phyloP scores from a whole-genome alignment of 257 asterid species.

The Gentiana dahurica region DNA sequence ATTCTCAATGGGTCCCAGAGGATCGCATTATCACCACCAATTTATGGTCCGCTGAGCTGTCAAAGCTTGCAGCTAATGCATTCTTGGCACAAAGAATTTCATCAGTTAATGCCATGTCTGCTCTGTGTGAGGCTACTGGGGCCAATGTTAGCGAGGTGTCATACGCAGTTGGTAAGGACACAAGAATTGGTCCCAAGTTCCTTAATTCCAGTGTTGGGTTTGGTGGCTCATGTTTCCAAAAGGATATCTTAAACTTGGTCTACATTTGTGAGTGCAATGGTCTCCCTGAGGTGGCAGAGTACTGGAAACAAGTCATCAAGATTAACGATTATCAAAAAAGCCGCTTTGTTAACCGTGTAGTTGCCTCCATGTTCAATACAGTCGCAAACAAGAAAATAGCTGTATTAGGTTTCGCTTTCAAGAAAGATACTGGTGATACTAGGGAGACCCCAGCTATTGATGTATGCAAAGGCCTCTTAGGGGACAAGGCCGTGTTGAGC shows the following conservation, averaged over 20 bases:
- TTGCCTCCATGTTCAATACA: constrained; percentile 76
- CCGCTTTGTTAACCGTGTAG: constrained; percentile 72
- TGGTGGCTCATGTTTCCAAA: constrained; percentile 91
- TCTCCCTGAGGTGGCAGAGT: constrained; percentile 76
- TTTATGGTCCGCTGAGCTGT: constrained; percentile 89
- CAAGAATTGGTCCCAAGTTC: constrained; percentile 78
- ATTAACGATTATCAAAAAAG: constrained; percentile 72
- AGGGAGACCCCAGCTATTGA: constrained; percentile 85
- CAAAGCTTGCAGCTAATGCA: constrained; percentile 88
- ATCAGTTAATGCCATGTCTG: constrained; percentile 87
- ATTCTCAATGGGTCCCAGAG: constrained; percentile 89
- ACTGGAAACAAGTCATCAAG: constrained; percentile 90
- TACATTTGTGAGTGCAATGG: constrained; percentile 90
- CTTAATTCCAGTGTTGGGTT: constrained; percentile 85
- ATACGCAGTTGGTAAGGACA: constrained; percentile 66
- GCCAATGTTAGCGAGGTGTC: constrained; percentile 68
- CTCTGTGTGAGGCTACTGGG: constrained; percentile 87
- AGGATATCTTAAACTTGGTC: constrained; percentile 75
- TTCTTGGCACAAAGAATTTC: constrained; percentile 94
- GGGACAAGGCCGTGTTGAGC: constrained; percentile 72
- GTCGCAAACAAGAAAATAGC: constrained; percentile 82
- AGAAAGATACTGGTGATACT: constrained; percentile 82
- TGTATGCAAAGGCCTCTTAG: constrained; percentile 76
- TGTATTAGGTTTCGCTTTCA: constrained; percentile 69
- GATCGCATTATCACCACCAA: constrained; percentile 60